phyloP scores from a whole-genome alignment of 2,329 filamentous ascomycete species.

The Ophiostoma ulmi region DNA sequence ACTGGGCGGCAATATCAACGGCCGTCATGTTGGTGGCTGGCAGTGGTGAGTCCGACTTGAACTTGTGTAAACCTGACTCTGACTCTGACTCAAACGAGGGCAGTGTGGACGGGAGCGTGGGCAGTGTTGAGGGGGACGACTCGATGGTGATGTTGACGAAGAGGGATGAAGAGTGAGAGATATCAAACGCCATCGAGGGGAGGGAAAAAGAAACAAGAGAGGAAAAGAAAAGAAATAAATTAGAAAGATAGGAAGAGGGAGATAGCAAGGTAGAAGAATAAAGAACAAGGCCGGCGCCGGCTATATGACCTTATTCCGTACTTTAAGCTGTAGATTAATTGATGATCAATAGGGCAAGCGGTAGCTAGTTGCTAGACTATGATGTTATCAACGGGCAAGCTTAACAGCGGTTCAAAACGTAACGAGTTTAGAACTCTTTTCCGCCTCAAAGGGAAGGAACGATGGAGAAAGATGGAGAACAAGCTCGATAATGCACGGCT shows the following conservation, averaged over 20 bases:
- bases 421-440: not conserved
- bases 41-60: not conserved
- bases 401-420: conserved; percentile 2
- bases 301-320: not conserved
- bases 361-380: not conserved
- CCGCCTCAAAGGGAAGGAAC: not conserved
- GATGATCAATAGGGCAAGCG: not conserved
- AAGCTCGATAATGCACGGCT: conserved; percentile 10
- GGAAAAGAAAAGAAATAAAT: not conserved
- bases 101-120: not conserved
- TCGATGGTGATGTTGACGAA: conserved; percentile 15
- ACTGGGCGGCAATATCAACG: conserved; percentile 7
- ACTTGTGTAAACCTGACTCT: not conserved
- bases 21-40: conserved; percentile 19
- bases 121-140: conserved; percentile 11
- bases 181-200: conserved; percentile 11
- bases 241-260: not conserved
- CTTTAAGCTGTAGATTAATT: not conserved
- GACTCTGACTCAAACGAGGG: not conserved
- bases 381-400: conserved; percentile 9
- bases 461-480: conserved; percentile 12
- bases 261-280: conserved; percentile 1
- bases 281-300: not conserved
- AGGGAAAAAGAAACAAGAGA: not conserved
- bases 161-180: conserved; percentile 18